Conservation (phyloP, 2,329 filamentous ascomycete species). For the Anisogramma anomala region DNA sequence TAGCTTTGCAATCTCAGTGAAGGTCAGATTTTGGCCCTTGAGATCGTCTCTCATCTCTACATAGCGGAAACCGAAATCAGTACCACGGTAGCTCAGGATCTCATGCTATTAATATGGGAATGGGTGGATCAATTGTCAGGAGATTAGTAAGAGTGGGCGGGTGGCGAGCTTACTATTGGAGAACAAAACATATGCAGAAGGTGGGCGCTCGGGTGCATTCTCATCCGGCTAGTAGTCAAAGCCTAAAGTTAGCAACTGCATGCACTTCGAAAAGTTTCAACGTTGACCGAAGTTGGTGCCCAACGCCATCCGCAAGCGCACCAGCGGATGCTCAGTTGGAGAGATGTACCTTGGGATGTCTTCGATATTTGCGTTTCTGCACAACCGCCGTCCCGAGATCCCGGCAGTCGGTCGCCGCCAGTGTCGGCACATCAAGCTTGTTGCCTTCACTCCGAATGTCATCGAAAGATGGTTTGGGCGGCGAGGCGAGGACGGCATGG, state of each 20-base stretch:
- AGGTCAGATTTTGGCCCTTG: constrained; percentile 64
- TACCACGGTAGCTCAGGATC: background rate
- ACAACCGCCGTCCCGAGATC: constrained; percentile 31
- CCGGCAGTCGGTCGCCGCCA: constrained; percentile 29
- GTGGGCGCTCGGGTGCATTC: constrained; percentile 66
- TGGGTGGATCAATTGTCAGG: background rate
- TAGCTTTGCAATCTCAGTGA: constrained; percentile 73
- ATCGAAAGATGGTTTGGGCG: constrained; percentile 40
- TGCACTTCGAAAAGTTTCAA: too few species aligned
- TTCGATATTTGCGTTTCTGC: constrained; percentile 62
- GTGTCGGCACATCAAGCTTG: constrained; percentile 29
- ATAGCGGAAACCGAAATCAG: background rate
- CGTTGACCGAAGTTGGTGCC: too few species aligned
- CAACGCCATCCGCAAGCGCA: too few species aligned
- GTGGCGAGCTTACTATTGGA: constrained; percentile 58
- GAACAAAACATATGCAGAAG: constrained; percentile 76
- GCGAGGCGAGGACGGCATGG: constrained; percentile 38
- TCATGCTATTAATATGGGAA: background rate
- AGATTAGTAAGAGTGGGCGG: constrained; percentile 2
- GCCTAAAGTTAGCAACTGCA: constrained; percentile 4
- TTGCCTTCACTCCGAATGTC: constrained; percentile 42
- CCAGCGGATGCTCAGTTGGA: too few species aligned
- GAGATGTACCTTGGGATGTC: constrained; percentile 58
- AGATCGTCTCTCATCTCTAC: constrained; percentile 65
- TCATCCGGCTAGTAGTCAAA: constrained; percentile 54